Evolutionary conservation across 2,329 filamentous ascomycete species (phyloP), one percentile per base, ranked within the genome.

Genomic region (Sporothrix pseudoabietina): DNA sequence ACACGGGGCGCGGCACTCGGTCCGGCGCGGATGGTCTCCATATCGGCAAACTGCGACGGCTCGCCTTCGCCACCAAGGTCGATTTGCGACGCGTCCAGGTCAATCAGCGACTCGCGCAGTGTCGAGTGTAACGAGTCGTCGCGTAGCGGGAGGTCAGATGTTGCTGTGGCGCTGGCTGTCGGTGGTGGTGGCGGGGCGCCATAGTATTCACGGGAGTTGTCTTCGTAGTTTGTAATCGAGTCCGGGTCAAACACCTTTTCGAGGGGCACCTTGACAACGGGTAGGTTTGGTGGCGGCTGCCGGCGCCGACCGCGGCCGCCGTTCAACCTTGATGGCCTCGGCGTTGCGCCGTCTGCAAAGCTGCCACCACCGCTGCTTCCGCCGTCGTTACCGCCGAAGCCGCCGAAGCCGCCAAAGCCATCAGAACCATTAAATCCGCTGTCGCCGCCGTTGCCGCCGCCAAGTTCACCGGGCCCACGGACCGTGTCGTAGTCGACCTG

Each of bases 201-300:
- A 76, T 91, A 91, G 77, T 90, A 90, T 55, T 83, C 83, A 41
- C 87, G 83, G 22, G 88, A 89, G 75, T 91, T 90, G 74, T 91
- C 89, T 32, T 89, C 85, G 75, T 91, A 91, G 74, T 85, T 89
- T 1, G 88, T 88, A 47, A 89, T 86, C 0, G 89, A 90, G 78
- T 90, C 89, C 5, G 88, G 88, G 74, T 91, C 89, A 77, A 91
- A 91, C 0, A 91, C 82, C 75, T 90, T 90, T 76, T 91, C 89
- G 4, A 91, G 80, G 0, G 89, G 89, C 10, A 84, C 88, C 75
- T 86, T 87, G 75, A 89, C 81, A 0, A 87, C 86, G 1, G 87
- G 86, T 6, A 90, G 81, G 35, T 89, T 86, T 3, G 89, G 88
- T 0, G 88, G 88, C 22, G 87, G 86, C 71, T 87, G 83, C 22